Conservation (phyloP, 768 basidiomycete genomes). For the Suillus decipiens region DNA sequence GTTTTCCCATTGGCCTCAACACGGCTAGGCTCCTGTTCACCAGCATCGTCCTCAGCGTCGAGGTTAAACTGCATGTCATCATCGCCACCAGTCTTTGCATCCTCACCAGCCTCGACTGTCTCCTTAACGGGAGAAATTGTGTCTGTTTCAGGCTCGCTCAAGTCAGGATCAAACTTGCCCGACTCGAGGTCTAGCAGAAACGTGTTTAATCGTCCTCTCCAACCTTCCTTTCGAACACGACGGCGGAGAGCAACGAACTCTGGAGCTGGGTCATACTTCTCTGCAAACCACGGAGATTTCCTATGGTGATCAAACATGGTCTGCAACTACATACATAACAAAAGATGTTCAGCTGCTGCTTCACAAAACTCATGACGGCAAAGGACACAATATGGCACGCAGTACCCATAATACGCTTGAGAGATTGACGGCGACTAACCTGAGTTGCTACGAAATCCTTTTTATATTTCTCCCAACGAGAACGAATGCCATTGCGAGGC, state of each 20-base stretch:
- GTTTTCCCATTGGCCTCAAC: constrained; percentile 61
- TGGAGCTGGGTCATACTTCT: constrained; percentile 85
- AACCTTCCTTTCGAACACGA: constrained; percentile 82
- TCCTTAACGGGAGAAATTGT: constrained; percentile 56
- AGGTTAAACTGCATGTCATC: constrained; percentile 77
- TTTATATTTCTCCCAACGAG: constrained; percentile 92
- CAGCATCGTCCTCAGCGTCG: constrained; percentile 71
- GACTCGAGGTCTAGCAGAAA: constrained; percentile 82
- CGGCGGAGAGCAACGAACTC: constrained; percentile 72
- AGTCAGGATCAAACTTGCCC: constrained; percentile 83
- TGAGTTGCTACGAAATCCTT: constrained; percentile 86
- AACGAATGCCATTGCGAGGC: constrained; percentile 81
- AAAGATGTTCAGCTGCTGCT: constrained; percentile 26
- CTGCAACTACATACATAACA: constrained; percentile 74
- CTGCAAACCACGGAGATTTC: constrained; percentile 95
- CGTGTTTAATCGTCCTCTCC: constrained; percentile 69
- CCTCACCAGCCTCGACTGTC: constrained; percentile 46
- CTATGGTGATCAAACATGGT: constrained; percentile 95
- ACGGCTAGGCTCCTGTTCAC: constrained; percentile 57
- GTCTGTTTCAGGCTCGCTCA: constrained; percentile 61
- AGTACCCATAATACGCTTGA: constrained; percentile 13
- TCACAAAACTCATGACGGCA: constrained; percentile 12
- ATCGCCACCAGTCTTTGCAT: constrained; percentile 55
- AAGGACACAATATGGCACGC: constrained; percentile 26
- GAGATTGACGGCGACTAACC: constrained; percentile 53